These are phyloP conservation scores for Linnemannia exigua DNA, from an alignment of 192 early-diverging fungal genomes.

Conservation along the genomic window DNA sequence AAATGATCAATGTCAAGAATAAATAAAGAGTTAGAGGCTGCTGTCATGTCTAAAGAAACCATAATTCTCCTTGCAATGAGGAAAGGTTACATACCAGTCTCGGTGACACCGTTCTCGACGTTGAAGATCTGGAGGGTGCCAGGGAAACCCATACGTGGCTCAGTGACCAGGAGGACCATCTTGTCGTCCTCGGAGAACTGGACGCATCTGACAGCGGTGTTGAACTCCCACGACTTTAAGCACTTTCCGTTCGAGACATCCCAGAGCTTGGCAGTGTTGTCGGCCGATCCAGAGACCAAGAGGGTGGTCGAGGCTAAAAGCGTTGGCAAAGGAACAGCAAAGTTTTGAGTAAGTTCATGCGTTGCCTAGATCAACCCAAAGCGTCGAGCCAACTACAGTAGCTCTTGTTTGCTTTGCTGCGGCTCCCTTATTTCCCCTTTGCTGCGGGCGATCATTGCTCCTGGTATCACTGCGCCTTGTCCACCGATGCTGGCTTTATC, in stretches of 20 bases:
- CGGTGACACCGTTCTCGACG: slow-evolving; percentile 72
- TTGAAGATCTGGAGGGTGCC: slow-evolving; percentile 88
- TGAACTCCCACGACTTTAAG: slow-evolving; percentile 92
- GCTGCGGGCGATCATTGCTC: background rate
- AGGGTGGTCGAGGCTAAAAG: slow-evolving; percentile 76
- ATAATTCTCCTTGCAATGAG: slow-evolving; percentile 2
- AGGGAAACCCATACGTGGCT: slow-evolving; percentile 94
- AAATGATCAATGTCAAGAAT: background rate
- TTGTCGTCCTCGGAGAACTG: slow-evolving; percentile 92
- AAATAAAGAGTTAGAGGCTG: background rate
- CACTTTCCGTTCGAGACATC: slow-evolving; percentile 90
- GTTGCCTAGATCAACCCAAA: background rate
- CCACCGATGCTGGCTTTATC: background rate
- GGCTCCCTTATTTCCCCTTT: background rate
- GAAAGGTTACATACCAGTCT: slow-evolving; percentile 63
- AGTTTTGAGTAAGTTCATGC: background rate
- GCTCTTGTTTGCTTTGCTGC: background rate
- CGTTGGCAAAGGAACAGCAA: background rate
- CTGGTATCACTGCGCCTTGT: background rate
- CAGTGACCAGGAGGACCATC: slow-evolving; percentile 93
- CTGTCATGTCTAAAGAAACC: too few relatives aligned
- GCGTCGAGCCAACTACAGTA: background rate
- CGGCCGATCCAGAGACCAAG: slow-evolving; percentile 90
- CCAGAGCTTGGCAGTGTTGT: slow-evolving; percentile 94
- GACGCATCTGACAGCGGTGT: slow-evolving; percentile 92